Percentiles rank a stretch among this genome's conserved stretches.
Conservation (phyloP, 805 yeast species). For the Wickerhamia fluorescens region DNA sequence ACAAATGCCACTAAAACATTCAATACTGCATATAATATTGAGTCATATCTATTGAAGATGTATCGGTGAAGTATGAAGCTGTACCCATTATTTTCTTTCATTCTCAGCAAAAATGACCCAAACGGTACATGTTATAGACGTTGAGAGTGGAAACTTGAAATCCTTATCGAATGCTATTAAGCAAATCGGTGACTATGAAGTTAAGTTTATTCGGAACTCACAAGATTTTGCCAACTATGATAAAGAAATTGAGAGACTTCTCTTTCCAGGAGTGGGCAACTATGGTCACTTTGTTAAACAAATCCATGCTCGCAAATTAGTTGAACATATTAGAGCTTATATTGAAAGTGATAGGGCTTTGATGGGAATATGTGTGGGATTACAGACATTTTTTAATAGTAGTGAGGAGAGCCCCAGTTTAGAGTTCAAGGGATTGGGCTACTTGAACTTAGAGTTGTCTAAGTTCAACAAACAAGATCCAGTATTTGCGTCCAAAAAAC, state of each 20-base stretch:
- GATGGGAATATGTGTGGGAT: slow-evolving; percentile 97
- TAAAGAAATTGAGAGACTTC: slow-evolving; percentile 45
- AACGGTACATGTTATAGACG: slow-evolving; percentile 72
- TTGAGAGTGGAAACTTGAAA: slow-evolving; percentile 89
- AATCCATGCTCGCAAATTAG: slow-evolving; percentile 54
- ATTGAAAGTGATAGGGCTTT: slow-evolving; percentile 74
- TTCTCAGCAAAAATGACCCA: slow-evolving; percentile 13
- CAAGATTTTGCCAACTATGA: slow-evolving; percentile 41
- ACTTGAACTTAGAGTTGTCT: slow-evolving; percentile 37
- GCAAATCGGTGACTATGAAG: slow-evolving; percentile 59
- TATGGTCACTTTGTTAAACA: slow-evolving; percentile 88
- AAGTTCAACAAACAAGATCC: slow-evolving; percentile 48
- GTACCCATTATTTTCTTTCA: not conserved
- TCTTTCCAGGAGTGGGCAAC: slow-evolving; percentile 97
- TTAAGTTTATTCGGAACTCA: slow-evolving; percentile 52
- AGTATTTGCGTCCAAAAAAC: slow-evolving; percentile 14
- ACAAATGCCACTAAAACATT: not conserved
- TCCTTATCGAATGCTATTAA: slow-evolving; percentile 85
- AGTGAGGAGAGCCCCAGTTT: slow-evolving; percentile 67
- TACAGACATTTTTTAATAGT: slow-evolving; percentile 73
- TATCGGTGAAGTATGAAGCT: slow-evolving; percentile 1
- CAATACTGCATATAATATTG: slow-evolving; percentile 1
- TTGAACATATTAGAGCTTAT: slow-evolving; percentile 57
- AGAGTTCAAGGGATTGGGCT: slow-evolving; percentile 55
- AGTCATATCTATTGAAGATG: slow-evolving; percentile 2